These are phyloP conservation scores for Candida patagonica DNA, from an alignment of 805 yeast genomes.

Conservation along the genomic window DNA sequence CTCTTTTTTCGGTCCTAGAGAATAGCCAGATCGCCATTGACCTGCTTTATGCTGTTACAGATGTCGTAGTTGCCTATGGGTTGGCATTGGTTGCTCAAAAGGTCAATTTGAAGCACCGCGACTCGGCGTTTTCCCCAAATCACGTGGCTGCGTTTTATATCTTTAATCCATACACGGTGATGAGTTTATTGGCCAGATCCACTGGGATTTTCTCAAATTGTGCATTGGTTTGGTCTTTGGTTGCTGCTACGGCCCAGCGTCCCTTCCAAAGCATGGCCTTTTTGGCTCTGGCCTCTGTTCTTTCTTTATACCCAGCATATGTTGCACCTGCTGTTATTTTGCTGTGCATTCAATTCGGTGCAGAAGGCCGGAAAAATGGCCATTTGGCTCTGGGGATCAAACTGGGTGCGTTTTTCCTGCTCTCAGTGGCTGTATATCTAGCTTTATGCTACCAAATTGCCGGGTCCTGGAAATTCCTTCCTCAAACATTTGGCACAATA, in stretches of 20 bases:
- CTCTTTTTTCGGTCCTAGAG: constrained; percentile 36
- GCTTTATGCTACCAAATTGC: constrained; percentile 21
- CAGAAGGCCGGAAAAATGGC: constrained; percentile 6
- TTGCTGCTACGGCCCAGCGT: constrained; percentile 35
- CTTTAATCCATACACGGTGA: constrained; percentile 70
- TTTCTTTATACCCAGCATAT: constrained; percentile 54
- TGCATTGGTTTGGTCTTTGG: constrained; percentile 37
- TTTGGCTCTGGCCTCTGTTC: constrained; percentile 54
- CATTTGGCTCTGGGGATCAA: constrained; percentile 4
- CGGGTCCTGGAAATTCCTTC: constrained; percentile 35
- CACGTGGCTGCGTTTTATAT: constrained; percentile 56
- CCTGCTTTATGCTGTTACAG: constrained; percentile 48
- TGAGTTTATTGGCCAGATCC: constrained; percentile 62
- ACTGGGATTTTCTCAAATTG: constrained; percentile 53
- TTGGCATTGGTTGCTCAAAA: constrained; percentile 27
- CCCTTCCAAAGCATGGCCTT: constrained; percentile 38
- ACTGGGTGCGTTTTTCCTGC: constrained; percentile 12
- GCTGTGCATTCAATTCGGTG: constrained; percentile 9
- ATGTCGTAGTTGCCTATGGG: constrained; percentile 46
- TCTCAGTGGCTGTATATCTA: constrained; percentile 13
- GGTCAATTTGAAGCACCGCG: constrained; percentile 1
- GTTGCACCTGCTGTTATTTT: constrained; percentile 50
- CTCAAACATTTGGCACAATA: constrained; percentile 42
- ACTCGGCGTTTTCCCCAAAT: constrained; percentile 24
- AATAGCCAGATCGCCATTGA: constrained; percentile 17